A percentile compares a stretch with the other conserved stretches of the same genome.
phyloP scores from a whole-genome alignment of 2,329 filamentous ascomycete species.

The Penicillium corylophilum region DNA sequence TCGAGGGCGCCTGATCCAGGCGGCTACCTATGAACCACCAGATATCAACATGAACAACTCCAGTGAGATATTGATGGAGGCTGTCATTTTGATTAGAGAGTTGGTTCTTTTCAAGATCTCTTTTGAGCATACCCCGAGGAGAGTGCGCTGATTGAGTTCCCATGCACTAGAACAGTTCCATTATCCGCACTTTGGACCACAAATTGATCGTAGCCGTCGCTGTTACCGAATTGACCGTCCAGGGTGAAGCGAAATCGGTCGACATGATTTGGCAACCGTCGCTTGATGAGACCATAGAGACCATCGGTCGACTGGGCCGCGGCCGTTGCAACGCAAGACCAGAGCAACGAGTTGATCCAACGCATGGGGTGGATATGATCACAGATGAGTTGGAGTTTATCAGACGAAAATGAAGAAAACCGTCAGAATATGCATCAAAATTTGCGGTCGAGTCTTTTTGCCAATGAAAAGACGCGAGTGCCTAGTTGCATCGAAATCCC shows the following conservation, averaged over 20 bases:
- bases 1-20: conserved; percentile 33
- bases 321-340: conserved; percentile 5
- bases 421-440: neutral
- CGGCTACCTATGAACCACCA: conserved; percentile 50
- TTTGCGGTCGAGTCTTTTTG: neutral
- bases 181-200: conserved; percentile 16
- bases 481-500: conserved; percentile 13
- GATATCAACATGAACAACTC: conserved; percentile 46
- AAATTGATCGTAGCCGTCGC: conserved; percentile 21
- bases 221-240: conserved; percentile 3
- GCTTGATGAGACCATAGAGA: conserved; percentile 24
- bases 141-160: conserved; percentile 36
- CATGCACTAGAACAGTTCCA: conserved; percentile 34
- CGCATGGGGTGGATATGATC: conserved; percentile 1
- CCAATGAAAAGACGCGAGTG: neutral
- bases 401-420: neutral
- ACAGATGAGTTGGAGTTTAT: neutral
- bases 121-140: conserved; percentile 29
- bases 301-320: conserved; percentile 20
- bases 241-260: conserved; percentile 22
- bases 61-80: conserved; percentile 43
- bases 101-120: too few species aligned
- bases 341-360: conserved; percentile 9
- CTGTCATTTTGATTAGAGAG: conserved; percentile 16
- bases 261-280: conserved; percentile 24